Percentiles rank a stretch among this genome's conserved stretches.
These are phyloP conservation scores for Chlamydomonas eustigma DNA, from an alignment of 139 green algal genomes.

Conservation along the genomic window DNA sequence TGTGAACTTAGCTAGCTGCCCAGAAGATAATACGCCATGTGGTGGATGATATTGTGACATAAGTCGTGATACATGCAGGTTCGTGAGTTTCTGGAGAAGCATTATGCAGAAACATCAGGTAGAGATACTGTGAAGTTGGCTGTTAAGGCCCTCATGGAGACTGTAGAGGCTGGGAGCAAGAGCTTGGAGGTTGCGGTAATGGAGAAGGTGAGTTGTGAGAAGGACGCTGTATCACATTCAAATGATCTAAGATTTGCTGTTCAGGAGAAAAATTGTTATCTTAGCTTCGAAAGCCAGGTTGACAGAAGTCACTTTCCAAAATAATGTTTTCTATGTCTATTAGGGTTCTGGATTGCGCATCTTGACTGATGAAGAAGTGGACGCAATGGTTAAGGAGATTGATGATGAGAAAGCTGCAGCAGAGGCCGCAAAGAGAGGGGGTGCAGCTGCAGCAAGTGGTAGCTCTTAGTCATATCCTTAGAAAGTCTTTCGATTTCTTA, in stretches of 20 bases:
- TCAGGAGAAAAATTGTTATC: too few species aligned
- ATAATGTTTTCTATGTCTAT: too few species aligned
- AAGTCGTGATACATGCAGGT: too few species aligned
- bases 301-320: too few species aligned
- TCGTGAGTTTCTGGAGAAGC: conserved; percentile 98
- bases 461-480: background rate
- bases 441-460: background rate
- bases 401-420: conserved; percentile 85
- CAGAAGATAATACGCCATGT: too few species aligned
- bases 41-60: too few species aligned
- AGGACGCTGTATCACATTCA: too few species aligned
- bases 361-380: conserved; percentile 76
- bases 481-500: too few species aligned
- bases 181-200: conserved; percentile 51
- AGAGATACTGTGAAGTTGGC: conserved; percentile 87
- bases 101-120: conserved; percentile 76
- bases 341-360: conserved; percentile 50
- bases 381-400: conserved; percentile 76
- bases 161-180: conserved; percentile 66
- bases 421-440: conserved; percentile 57
- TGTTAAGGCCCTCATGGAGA: conserved; percentile 89
- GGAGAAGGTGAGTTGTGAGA: background rate
- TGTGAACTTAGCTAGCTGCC: too few species aligned
- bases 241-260: too few species aligned
- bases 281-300: too few species aligned